phyloP scores from a whole-genome alignment of 345 rosid species.

The Pistacia integerrima region DNA sequence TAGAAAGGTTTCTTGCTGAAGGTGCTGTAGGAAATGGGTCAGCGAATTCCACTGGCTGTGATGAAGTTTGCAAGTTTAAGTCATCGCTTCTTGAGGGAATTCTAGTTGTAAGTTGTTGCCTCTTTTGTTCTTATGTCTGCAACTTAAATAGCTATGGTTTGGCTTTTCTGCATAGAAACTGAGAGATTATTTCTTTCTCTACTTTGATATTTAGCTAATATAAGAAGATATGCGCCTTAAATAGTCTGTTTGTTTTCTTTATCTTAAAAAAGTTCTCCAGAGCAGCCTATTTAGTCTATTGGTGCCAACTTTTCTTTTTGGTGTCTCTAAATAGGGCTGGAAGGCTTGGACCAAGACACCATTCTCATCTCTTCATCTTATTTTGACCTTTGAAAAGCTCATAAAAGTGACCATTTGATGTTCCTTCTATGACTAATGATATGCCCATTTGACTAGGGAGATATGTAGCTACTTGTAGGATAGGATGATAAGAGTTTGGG shows the following conservation, averaged over 20 bases:
- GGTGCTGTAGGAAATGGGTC: slow-evolving; percentile 47
- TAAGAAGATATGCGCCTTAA: neutral
- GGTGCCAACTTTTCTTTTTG: neutral
- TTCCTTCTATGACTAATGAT: neutral
- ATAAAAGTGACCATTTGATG: neutral
- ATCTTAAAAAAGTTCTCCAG: neutral
- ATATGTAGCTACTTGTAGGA: slow-evolving; percentile 3
- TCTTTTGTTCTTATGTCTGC: neutral
- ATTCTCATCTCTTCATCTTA: neutral
- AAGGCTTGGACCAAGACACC: neutral
- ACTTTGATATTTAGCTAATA: neutral
- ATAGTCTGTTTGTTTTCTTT: neutral
- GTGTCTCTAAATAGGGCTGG: neutral
- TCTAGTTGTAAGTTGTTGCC: slow-evolving; percentile 65
- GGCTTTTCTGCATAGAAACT: neutral
- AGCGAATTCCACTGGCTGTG: slow-evolving; percentile 44
- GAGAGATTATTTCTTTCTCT: neutral
- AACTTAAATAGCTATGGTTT: neutral
- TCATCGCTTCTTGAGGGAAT: slow-evolving; percentile 90
- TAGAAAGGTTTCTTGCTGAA: slow-evolving; percentile 89
- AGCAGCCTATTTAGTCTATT: neutral
- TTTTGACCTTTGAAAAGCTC: slow-evolving; percentile 6
- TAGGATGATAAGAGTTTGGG: neutral
- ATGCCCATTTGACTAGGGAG: slow-evolving; percentile 3
- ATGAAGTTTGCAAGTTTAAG: slow-evolving; percentile 86